phyloP scores from a whole-genome alignment of 768 basidiomycete genomes.

The Termitomyces sp. region DNA sequence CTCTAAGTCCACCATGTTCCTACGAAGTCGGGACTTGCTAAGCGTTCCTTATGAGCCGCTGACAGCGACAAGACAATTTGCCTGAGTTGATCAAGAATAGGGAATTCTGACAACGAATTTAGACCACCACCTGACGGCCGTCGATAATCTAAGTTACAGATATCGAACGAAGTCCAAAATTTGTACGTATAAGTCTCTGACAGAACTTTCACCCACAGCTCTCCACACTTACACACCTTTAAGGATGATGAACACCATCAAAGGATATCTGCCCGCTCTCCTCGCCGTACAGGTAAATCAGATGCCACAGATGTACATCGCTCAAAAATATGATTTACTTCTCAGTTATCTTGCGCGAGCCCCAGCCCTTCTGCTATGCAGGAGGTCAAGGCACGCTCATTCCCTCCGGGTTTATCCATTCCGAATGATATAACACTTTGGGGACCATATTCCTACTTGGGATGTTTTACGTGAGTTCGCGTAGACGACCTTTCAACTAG shows the following conservation, averaged over 20 bases:
- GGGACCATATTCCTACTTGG: conserved; percentile 8
- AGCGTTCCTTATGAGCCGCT: not conserved
- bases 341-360: not conserved
- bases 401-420: conserved; percentile 12
- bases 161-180: not conserved
- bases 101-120: not conserved
- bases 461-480: conserved; percentile 11
- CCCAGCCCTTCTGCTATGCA: not conserved
- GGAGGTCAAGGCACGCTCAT: not conserved
- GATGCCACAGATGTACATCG: not conserved
- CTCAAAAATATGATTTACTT: not conserved
- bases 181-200: not conserved
- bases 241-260: not conserved
- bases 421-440: conserved; percentile 10
- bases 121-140: not conserved
- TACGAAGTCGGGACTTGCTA: not conserved
- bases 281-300: not conserved
- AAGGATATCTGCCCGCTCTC: not conserved
- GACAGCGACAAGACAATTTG: not conserved
- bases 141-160: not conserved
- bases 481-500: not conserved
- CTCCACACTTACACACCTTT: not conserved
- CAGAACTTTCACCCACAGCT: not conserved
- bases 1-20: not conserved
- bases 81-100: not conserved